Conservation (phyloP, 805 yeast species). For the Citeromyces matritensis region DNA sequence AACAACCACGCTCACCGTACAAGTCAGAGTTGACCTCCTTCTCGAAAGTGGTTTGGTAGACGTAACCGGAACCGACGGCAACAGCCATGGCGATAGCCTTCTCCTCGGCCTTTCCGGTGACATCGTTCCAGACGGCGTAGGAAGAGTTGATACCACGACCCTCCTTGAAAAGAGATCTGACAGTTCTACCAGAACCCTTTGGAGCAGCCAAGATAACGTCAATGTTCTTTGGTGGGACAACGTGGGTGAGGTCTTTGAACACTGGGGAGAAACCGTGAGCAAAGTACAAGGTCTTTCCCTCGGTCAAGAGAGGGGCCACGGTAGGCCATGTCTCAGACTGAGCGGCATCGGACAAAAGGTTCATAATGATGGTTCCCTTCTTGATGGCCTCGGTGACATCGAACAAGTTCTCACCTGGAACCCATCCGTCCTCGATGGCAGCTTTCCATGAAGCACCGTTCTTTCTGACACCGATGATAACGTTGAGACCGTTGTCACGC, state of each 20-base stretch:
- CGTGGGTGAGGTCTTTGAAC: conserved; percentile 93
- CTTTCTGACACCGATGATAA: conserved; percentile 96
- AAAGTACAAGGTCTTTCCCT: conserved; percentile 97
- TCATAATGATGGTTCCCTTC: conserved; percentile 92
- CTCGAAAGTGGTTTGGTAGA: conserved; percentile 98
- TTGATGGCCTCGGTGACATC: conserved; percentile 86
- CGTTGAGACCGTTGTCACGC: conserved; percentile 98
- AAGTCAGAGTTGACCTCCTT: conserved; percentile 98
- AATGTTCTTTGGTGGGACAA: conserved; percentile 86
- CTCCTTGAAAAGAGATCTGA: conserved; percentile 97
- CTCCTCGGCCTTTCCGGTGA: conserved; percentile 97
- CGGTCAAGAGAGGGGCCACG: conserved; percentile 82
- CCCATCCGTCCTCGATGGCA: conserved; percentile 99
- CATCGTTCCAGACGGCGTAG: conserved; percentile 99
- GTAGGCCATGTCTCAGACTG: conserved; percentile 95
- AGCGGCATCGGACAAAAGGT: conserved; percentile 97
- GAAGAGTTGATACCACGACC: conserved; percentile 99
- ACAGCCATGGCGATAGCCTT: conserved; percentile 97
- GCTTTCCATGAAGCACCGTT: conserved; percentile 99
- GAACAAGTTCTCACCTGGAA: conserved; percentile 96
- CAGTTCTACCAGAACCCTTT: conserved; percentile 99
- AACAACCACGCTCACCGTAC: conserved; percentile 99
- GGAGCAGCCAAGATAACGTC: conserved; percentile 99
- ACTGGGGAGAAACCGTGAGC: conserved; percentile 99
- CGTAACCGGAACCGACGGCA: conserved; percentile 99